Base-by-base conservation (phyloP, 176 grass and related monocot species). In the Tillandsia fasciculata region DNA sequence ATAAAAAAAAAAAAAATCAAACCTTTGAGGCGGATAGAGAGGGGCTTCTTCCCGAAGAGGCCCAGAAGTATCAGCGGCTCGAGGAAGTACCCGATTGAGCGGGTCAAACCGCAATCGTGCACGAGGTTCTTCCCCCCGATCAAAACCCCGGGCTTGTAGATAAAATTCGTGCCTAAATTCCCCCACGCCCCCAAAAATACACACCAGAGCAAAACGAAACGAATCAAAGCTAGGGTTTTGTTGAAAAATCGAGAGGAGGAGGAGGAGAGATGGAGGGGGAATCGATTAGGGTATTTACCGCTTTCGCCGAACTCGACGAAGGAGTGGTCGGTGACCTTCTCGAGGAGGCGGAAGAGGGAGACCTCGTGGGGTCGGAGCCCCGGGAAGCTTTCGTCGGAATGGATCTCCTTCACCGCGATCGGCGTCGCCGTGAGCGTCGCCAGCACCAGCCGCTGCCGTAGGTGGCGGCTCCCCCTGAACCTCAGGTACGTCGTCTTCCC, bases 401-500 rank as follows among this genome's bases (percentile, higher is more conserved):
- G 94, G 66, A 93, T 90, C 63, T 93, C 89, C 4, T 80, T 87
- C 58, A 97, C 77, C 59, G 84, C 79, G 70, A 99, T 59, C 11
- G 84, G 65, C 9, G 84, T 87, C 48, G 71, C 75, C 18, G 87
- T 76, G 22, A 99, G 87, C 63, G 87, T 90, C 50, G 94, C 74
- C 26, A 99, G 84, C 53, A 90, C 78, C 71, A 99, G 48, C 57
- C 94, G 79, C 89, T 99, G 86, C 70, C 93, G 82, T 51, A 99
- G 67, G 52, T 93, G 68, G 17, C 74, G 53, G 75, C 84, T 84
- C n/a, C 94, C 87, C 8, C 81, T 72, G 24, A 99, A 53, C 51
- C 80, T 70, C 77, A 79, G 72, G 48, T 66, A 58, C 24, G 79
- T 77, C 1, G 83, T 68, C 1, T 71, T 68, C 0, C 49, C 79